Base-by-base conservation (phyloP, 2,329 filamentous ascomycete species). In the Aureobasidium pullulans region DNA sequence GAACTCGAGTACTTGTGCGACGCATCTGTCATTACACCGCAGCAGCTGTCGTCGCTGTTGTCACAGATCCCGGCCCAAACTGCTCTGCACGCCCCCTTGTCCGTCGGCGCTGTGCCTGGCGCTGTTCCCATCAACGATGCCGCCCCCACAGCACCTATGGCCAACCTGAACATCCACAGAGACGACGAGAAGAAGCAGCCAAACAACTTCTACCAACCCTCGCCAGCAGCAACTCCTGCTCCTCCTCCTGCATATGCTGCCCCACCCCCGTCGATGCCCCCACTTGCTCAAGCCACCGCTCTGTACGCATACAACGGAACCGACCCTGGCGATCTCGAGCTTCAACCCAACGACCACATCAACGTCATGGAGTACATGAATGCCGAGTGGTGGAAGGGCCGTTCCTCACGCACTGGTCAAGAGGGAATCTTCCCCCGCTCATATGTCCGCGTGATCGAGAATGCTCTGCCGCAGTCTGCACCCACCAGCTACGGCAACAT, bases 391-490 rank as follows among this genome's bases (percentile, higher is more conserved):
- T 96, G 91, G 90, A 87, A 90, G 80, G 93, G 93, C 66, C 84
- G 83, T 66, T 96, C 96, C 75, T 79, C 87, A 69, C 85, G 90
- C 57, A 96, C 91, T 8, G 87, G 87, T 59, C 77, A 84, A 65
- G 90, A 96, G 76, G 93, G 93, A 67, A 96, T 97, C 72, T 97
- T 97, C 81, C 93, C 93, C n/a, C 84, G 87, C 66, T 90, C 83
- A 72, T 97, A 97, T 71, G 92, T 96, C 52, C 81, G 78, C 63
- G 78, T 89, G 54, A 75, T 88, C 54, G 85, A 92, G 66, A 80
- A 87, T 65, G 85, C 87, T 72, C 65, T 72, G 57, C 66, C 76
- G 62, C 72, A 70, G 66, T 73, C 69, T 61, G 75, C 71, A 50
- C 78, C 78, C 8, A 72, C 64, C 49, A 64, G 87, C 69, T 86